These are phyloP conservation scores for Cudoniella acicularis DNA, from an alignment of 495 filamentous ascomycete genomes.

Conservation along the genomic window DNA sequence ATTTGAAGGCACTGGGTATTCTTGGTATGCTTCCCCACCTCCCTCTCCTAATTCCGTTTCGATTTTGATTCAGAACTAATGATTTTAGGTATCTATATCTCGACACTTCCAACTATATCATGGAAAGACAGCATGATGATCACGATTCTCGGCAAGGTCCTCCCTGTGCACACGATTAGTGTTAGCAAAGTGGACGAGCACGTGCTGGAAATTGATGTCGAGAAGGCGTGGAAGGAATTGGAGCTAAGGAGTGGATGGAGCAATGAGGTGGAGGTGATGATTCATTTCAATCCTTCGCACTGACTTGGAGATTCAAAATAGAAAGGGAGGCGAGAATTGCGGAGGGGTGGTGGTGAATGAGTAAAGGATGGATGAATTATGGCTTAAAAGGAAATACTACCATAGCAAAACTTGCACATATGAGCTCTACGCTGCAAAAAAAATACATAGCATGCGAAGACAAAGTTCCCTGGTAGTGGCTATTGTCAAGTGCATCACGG, in stretches of 20 bases:
- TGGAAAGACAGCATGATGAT: slow-evolving; percentile 71
- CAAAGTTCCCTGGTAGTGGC: too few relatives aligned
- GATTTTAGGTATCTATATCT: slow-evolving; percentile 62
- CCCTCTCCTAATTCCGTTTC: not conserved
- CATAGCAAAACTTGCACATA: too few relatives aligned
- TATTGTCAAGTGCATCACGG: too few relatives aligned
- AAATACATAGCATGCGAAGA: too few relatives aligned
- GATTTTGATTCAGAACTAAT: not conserved
- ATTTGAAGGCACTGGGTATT: slow-evolving; percentile 76
- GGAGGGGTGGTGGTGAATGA: too few relatives aligned
- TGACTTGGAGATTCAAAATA: not conserved
- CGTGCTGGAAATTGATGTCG: slow-evolving; percentile 75
- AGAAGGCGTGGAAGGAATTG: slow-evolving; percentile 74
- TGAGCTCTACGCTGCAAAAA: too few relatives aligned
- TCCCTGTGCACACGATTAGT: slow-evolving; percentile 63
- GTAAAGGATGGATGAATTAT: too few relatives aligned
- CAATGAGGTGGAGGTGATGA: slow-evolving; percentile 74
- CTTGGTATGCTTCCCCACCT: slow-evolving; percentile 53
- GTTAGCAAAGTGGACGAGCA: slow-evolving; percentile 49
- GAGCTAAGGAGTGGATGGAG: slow-evolving; percentile 70
- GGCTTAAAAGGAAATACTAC: too few relatives aligned
- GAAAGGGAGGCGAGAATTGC: not conserved
- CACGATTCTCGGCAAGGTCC: slow-evolving; percentile 63
- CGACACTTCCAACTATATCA: slow-evolving; percentile 53
- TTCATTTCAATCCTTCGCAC: slow-evolving; percentile 42